A percentile compares a stretch with the other conserved stretches of the same genome.
These are phyloP conservation scores for Malbranchea zuffiana DNA, from an alignment of 2,329 filamentous ascomycete species.

Conservation along the genomic window DNA sequence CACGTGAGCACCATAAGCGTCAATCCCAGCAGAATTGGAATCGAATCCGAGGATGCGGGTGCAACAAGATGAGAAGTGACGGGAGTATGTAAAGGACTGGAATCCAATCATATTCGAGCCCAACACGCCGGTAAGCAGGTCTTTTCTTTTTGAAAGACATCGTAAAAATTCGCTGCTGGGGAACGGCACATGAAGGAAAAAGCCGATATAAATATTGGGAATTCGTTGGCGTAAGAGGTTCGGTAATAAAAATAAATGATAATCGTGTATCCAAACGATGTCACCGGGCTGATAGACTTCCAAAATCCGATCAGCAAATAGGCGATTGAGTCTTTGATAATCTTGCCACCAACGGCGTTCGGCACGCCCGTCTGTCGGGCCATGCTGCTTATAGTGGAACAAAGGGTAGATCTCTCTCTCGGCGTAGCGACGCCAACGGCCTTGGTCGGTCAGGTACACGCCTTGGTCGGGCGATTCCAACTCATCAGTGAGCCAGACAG, in stretches of 20 bases:
- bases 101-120: constrained; percentile 91
- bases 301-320: constrained; percentile 80
- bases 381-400: constrained; percentile 93
- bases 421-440: constrained; percentile 77
- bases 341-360: constrained; percentile 81
- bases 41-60: constrained; percentile 84
- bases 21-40: constrained; percentile 72
- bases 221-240: constrained; percentile 76
- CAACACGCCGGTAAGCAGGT: constrained; percentile 78
- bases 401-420: constrained; percentile 86
- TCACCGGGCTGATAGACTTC: constrained; percentile 87
- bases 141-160: constrained; percentile 77
- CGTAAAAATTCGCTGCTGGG: constrained; percentile 92
- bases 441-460: constrained; percentile 67
- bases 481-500: constrained; percentile 81
- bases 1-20: constrained; percentile 79
- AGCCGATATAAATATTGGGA: constrained; percentile 84
- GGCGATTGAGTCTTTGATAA: constrained; percentile 85
- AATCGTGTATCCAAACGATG: constrained; percentile 86
- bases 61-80: constrained; percentile 90
- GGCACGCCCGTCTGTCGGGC: constrained; percentile 71
- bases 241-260: constrained; percentile 81
- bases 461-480: constrained; percentile 56
- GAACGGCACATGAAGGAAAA: constrained; percentile 89
- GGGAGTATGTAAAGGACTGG: constrained; percentile 88